A percentile compares a stretch with the other conserved stretches of the same genome.
These are phyloP conservation scores for Colletotrichum sp. DNA, from an alignment of 2,329 filamentous ascomycete genomes.

Conservation along the genomic window DNA sequence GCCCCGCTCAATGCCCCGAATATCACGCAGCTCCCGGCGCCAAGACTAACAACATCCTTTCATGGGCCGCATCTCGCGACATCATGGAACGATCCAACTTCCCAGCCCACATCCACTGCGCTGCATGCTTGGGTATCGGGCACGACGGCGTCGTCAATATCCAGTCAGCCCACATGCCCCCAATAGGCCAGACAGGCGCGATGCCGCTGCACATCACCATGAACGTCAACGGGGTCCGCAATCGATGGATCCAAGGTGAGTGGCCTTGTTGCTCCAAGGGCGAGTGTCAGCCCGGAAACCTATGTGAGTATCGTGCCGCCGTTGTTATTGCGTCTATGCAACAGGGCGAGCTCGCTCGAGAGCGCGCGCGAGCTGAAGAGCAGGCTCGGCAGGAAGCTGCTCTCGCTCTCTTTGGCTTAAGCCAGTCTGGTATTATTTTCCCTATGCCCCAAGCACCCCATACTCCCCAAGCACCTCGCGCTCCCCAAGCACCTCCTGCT, in stretches of 20 bases:
- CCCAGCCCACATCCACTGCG: background rate
- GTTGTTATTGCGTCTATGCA: background rate
- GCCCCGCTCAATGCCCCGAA: background rate
- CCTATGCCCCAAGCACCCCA: background rate
- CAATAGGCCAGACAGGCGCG: background rate
- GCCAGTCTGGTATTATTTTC: background rate
- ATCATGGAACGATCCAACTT: background rate
- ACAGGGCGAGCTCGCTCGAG: background rate
- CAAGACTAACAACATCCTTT: background rate
- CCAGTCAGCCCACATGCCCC: background rate
- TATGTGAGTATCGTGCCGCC: background rate
- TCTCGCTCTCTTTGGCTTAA: background rate
- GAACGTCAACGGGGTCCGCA: background rate
- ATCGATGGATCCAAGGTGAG: background rate
- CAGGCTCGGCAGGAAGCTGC: background rate
- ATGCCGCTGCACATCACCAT: background rate
- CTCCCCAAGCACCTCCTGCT: background rate
- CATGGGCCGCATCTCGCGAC: background rate
- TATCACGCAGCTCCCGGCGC: background rate
- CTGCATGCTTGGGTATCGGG: background rate
- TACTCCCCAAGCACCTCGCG: background rate
- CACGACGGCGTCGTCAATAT: background rate
- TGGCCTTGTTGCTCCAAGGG: constrained; percentile 4
- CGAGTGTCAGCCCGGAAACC: background rate
- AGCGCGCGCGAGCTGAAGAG: background rate